Evolutionary conservation across 352 stramenopile genomes (phyloP).

Genomic region (Pythium graminicola): DNA sequence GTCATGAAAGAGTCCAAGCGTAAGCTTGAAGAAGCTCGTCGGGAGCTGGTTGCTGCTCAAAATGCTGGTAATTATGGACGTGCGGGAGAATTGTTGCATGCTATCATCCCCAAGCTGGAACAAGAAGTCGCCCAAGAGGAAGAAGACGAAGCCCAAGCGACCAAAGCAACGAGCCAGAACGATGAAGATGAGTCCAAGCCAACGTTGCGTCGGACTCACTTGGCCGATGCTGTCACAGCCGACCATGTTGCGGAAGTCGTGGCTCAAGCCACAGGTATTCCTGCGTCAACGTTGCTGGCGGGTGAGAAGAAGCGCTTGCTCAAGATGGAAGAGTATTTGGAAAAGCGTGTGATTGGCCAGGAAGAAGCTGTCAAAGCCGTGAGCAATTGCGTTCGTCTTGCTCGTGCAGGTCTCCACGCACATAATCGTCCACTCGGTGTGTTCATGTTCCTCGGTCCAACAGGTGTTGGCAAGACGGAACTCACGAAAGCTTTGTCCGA

Average conservation of each 20-base stretch:
- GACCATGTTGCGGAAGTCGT: conserved; percentile 93
- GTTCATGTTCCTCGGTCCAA: conserved; percentile 95
- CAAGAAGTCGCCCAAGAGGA: conserved; percentile 82
- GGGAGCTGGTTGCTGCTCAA: conserved; percentile 68
- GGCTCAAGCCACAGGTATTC: conserved; percentile 86
- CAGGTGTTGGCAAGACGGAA: conserved; percentile 94
- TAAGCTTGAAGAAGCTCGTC: conserved; percentile 91
- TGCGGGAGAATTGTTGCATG: conserved; percentile 75
- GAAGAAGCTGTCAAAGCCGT: conserved; percentile 88
- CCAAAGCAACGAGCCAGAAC: conserved; percentile 46
- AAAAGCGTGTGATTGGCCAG: conserved; percentile 92
- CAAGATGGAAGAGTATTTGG: conserved; percentile 77
- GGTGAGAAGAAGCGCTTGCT: conserved; percentile 75
- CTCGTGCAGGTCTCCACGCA: conserved; percentile 85
- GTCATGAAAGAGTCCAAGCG: conserved; percentile 87
- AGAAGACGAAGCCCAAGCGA: conserved; percentile 73
- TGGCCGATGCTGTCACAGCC: conserved; percentile 87
- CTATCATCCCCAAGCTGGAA: conserved; percentile 86
- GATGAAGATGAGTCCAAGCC: conserved; percentile 29
- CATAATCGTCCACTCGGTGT: conserved; percentile 86
- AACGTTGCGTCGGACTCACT: conserved; percentile 43
- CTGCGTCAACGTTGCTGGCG: conserved; percentile 70
- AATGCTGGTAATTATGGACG: conserved; percentile 70
- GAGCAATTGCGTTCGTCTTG: conserved; percentile 88
- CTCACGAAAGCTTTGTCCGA: conserved; percentile 94